phyloP scores from a whole-genome alignment of 805 yeast species.

The Saccharomycopsis malanga region DNA sequence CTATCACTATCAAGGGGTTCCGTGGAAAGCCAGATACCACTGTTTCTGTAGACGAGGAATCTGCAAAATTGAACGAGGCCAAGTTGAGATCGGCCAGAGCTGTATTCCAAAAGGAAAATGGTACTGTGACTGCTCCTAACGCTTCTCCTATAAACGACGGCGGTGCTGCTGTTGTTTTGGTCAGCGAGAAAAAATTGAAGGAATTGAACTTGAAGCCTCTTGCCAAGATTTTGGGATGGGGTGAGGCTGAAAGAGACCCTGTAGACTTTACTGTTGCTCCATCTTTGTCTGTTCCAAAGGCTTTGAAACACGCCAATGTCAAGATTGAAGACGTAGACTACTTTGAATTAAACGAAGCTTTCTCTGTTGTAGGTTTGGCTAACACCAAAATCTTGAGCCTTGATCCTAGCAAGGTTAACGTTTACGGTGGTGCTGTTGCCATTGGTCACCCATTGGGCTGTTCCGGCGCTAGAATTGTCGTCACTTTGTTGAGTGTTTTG shows the following conservation, averaged over 20 bases:
- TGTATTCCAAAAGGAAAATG: conserved; percentile 88
- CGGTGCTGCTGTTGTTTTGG: conserved; percentile 89
- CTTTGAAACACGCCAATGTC: conserved; percentile 78
- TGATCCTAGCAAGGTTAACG: conserved; percentile 65
- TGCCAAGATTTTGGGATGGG: conserved; percentile 90
- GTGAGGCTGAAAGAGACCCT: conserved; percentile 96
- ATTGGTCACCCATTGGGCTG: conserved; percentile 93
- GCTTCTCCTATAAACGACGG: conserved; percentile 97
- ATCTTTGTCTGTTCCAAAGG: conserved; percentile 90
- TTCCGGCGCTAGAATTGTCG: conserved; percentile 92
- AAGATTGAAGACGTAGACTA: conserved; percentile 63
- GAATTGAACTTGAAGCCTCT: conserved; percentile 85
- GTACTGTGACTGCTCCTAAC: conserved; percentile 96
- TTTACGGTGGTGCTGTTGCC: conserved; percentile 95
- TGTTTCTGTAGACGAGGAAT: conserved; percentile 79
- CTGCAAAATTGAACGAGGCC: conserved; percentile 64
- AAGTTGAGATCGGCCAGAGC: conserved; percentile 82
- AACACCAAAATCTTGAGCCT: conserved; percentile 65
- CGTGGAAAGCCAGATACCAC: conserved; percentile 83
- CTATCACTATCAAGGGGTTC: conserved; percentile 80
- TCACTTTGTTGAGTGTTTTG: conserved; percentile 76
- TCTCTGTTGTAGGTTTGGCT: conserved; percentile 93
- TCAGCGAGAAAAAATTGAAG: conserved; percentile 74
- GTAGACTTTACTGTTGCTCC: conserved; percentile 96
- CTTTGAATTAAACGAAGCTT: conserved; percentile 96